These are phyloP conservation scores for Cordyceps farinosa DNA, from an alignment of 2,329 filamentous ascomycete genomes.

Conservation along the genomic window DNA sequence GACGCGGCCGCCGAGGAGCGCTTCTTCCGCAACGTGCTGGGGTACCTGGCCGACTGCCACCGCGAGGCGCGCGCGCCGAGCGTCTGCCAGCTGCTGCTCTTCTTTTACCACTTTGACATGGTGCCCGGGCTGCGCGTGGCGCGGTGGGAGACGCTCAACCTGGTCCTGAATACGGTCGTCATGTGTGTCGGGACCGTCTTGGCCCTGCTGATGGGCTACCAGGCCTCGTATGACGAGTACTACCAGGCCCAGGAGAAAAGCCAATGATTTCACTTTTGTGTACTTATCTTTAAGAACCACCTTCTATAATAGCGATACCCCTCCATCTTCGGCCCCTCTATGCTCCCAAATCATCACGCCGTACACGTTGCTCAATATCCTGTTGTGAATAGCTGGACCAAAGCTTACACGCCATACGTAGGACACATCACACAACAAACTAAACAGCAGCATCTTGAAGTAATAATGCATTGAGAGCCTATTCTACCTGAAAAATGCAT, in stretches of 20 bases:
- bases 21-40: conserved; percentile 25
- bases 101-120: conserved; percentile 21
- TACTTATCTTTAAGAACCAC: background rate
- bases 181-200: conserved; percentile 15
- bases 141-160: conserved; percentile 15
- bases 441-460: too few species aligned
- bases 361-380: too few species aligned
- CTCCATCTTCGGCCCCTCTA: too few species aligned
- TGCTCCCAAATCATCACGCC: too few species aligned
- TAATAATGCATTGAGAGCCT: too few species aligned
- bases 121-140: conserved; percentile 15
- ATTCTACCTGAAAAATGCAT: too few species aligned
- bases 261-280: background rate
- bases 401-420: too few species aligned
- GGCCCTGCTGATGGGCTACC: conserved; percentile 19
- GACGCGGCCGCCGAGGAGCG: conserved; percentile 22
- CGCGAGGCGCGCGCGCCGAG: conserved; percentile 18
- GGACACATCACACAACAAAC: too few species aligned
- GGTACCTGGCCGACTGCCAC: conserved; percentile 24
- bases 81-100: conserved; percentile 24
- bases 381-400: too few species aligned
- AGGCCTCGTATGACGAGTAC: conserved; percentile 19
- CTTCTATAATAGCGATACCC: too few species aligned
- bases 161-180: conserved; percentile 17
- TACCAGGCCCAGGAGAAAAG: conserved; percentile 9